phyloP scores from a whole-genome alignment of 208 protist genomes.

The Vickermania ingenoplastis region DNA sequence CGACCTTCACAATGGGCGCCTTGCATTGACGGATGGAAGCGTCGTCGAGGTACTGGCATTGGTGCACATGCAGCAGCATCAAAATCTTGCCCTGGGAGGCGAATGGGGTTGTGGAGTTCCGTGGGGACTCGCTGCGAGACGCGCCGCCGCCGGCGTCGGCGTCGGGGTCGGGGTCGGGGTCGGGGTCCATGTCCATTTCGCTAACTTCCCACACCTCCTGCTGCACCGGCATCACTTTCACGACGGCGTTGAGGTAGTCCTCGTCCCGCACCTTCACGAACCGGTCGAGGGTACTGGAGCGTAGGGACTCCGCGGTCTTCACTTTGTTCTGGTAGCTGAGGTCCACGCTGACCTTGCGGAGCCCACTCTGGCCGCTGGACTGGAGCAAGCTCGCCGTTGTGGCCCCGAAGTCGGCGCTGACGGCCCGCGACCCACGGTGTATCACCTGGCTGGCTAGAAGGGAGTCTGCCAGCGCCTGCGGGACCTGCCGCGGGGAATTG shows the following conservation, averaged over 20 bases:
- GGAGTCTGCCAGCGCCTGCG: not conserved
- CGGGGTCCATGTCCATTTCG: slow-evolving; percentile 9
- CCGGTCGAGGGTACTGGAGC: slow-evolving; percentile 62
- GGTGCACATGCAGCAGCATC: slow-evolving; percentile 61
- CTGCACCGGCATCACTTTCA: slow-evolving; percentile 54
- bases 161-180: slow-evolving; percentile 13
- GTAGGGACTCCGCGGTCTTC: slow-evolving; percentile 17
- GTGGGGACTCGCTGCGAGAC: slow-evolving; percentile 6
- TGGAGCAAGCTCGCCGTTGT: not conserved
- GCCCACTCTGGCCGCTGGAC: not conserved
- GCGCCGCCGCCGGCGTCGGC: slow-evolving; percentile 12
- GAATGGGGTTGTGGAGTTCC: not conserved
- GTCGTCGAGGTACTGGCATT: slow-evolving; percentile 35
- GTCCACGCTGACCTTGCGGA: slow-evolving; percentile 54
- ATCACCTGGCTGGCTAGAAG: not conserved
- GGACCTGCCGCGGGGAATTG: slow-evolving; percentile 13
- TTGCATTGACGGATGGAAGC: slow-evolving; percentile 18
- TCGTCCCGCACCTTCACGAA: slow-evolving; percentile 84
- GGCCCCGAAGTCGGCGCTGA: not conserved
- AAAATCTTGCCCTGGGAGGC: slow-evolving; percentile 17
- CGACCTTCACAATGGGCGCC: slow-evolving; percentile 63
- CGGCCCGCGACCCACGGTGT: not conserved
- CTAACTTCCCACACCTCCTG: slow-evolving; percentile 50
- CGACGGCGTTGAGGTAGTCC: slow-evolving; percentile 73
- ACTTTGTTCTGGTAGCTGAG: slow-evolving; percentile 60